phyloP scores from a whole-genome alignment of 2,329 filamentous ascomycete genomes.

The Monosporascus sp. region DNA sequence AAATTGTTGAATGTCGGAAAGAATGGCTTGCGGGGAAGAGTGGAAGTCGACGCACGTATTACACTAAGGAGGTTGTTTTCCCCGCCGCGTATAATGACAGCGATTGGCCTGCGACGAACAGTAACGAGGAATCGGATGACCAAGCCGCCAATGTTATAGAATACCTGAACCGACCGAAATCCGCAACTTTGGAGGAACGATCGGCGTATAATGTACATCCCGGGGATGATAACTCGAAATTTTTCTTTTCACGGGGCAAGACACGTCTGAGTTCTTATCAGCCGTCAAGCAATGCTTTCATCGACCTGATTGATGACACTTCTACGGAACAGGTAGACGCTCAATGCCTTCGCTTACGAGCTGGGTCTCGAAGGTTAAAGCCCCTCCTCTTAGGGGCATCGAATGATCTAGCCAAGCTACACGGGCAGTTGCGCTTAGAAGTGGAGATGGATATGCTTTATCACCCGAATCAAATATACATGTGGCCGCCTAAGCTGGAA shows the following conservation, averaged over 20 bases:
- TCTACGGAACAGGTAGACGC: constrained; percentile 25
- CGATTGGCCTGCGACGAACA: constrained; percentile 4
- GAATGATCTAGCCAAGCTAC: neutral
- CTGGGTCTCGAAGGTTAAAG: constrained; percentile 37
- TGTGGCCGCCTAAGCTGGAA: constrained; percentile 20
- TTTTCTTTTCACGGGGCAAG: constrained; percentile 41
- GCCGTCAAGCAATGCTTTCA: constrained; percentile 44
- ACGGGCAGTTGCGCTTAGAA: neutral
- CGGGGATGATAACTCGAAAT: constrained; percentile 37
- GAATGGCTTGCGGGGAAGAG: constrained; percentile 56
- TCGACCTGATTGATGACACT: constrained; percentile 55
- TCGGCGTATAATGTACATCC: constrained; percentile 41
- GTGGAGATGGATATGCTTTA: constrained; percentile 7
- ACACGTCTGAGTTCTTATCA: constrained; percentile 54
- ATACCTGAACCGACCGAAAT: constrained; percentile 30
- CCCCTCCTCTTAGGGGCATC: constrained; percentile 8
- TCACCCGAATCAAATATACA: constrained; percentile 16
- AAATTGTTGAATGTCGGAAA: constrained; percentile 62
- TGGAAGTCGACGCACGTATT: constrained; percentile 60
- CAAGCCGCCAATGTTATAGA: constrained; percentile 2
- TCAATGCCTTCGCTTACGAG: constrained; percentile 42
- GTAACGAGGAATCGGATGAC: constrained; percentile 1
- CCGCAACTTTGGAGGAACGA: constrained; percentile 25
- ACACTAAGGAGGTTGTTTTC: constrained; percentile 51
- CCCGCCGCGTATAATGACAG: constrained; percentile 6